phyloP scores from a whole-genome alignment of 1,284 basidiomycete genomes.

The Pascua sp. region DNA sequence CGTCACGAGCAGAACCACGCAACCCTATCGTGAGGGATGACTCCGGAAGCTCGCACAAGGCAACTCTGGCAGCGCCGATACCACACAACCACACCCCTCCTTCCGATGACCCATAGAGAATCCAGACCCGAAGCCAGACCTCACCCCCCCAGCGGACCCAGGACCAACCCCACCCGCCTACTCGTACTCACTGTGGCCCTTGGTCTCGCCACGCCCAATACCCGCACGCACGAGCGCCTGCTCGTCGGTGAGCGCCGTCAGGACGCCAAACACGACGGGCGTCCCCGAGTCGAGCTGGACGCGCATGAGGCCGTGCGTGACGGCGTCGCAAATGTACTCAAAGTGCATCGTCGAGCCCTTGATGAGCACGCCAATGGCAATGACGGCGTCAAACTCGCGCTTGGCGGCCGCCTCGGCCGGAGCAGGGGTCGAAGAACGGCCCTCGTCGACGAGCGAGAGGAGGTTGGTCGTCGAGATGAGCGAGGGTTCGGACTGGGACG shows the following conservation, averaged over 20 bases:
- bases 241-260: slow-evolving; percentile 88
- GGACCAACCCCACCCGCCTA: no score
- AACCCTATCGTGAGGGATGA: no score
- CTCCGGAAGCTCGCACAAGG: no score
- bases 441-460: slow-evolving; percentile 68
- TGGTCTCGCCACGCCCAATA: slow-evolving; percentile 52
- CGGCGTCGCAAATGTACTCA: slow-evolving; percentile 94
- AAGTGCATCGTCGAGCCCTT: slow-evolving; percentile 98
- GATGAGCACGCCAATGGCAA: slow-evolving; percentile 95
- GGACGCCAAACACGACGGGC: slow-evolving; percentile 95
- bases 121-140: background rate
- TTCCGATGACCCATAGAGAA: no score
- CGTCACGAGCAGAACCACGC: no score
- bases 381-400: slow-evolving; percentile 85
- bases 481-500: slow-evolving; percentile 43
- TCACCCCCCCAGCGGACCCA: no score
- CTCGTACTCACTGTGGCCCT: slow-evolving; percentile 49
- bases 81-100: no score
- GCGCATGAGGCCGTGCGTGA: slow-evolving; percentile 88
- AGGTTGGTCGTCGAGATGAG: slow-evolving; percentile 46
- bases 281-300: slow-evolving; percentile 87
- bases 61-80: no score
- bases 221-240: slow-evolving; percentile 92
- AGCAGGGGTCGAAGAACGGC: slow-evolving; percentile 49
- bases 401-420: slow-evolving; percentile 53